A percentile compares a stretch with the other conserved stretches of the same genome.
These are phyloP conservation scores for Blastobotrys peoriensis DNA, from an alignment of 805 yeast genomes.

Conservation along the genomic window DNA sequence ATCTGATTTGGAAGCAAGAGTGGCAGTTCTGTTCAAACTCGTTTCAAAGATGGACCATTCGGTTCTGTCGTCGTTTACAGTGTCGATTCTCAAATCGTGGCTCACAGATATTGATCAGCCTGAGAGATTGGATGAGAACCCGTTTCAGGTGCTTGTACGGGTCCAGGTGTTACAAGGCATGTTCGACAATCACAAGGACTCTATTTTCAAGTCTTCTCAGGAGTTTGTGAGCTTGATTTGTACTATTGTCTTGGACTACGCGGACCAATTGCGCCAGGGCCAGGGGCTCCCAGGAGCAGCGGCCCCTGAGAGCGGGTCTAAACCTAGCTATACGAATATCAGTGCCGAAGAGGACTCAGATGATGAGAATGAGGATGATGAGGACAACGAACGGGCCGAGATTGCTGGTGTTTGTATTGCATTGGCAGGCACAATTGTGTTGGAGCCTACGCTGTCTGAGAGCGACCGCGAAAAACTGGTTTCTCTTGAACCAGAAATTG, in stretches of 20 bases:
- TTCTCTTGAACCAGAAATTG: constrained; percentile 16
- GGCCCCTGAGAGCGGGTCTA: too few species aligned
- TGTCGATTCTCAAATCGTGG: constrained; percentile 56
- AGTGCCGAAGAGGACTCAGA: constrained; percentile 16
- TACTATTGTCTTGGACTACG: constrained; percentile 34
- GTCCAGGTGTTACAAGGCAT: constrained; percentile 59
- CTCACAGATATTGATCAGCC: constrained; percentile 27
- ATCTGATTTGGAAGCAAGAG: constrained; percentile 3
- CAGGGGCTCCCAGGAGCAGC: too few species aligned
- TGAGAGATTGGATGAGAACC: constrained; percentile 34
- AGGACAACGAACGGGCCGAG: constrained; percentile 28
- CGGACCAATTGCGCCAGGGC: constrained; percentile 23
- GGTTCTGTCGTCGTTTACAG: constrained; percentile 41
- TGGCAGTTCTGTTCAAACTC: constrained; percentile 39
- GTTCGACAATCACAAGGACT: constrained; percentile 51
- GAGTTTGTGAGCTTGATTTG: constrained; percentile 50
- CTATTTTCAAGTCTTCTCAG: constrained; percentile 47
- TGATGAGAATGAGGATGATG: constrained; percentile 26
- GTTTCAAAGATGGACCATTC: constrained; percentile 46
- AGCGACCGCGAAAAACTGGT: constrained; percentile 12
- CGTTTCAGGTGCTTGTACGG: constrained; percentile 52
- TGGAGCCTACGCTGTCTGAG: constrained; percentile 20
- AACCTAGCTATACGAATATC: constrained; percentile 14
- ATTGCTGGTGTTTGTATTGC: constrained; percentile 29
- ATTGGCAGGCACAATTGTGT: constrained; percentile 27